Conservation (phyloP, 371 early-diverging fungal genomes). For the Hamiltosporidium tvaerminnensis region DNA sequence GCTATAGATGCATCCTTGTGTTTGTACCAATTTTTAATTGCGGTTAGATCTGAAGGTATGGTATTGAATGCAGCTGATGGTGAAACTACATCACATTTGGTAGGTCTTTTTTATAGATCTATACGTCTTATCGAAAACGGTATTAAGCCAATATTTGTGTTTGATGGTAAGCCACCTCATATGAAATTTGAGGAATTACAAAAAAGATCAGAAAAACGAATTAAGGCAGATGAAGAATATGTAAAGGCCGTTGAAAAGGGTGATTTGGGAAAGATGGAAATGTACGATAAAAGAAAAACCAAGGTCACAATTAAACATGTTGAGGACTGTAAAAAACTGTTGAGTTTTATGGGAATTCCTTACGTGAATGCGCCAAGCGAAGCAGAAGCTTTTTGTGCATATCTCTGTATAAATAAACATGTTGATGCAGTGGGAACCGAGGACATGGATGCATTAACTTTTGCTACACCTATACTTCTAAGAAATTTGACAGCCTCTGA, state of each 20-base stretch:
- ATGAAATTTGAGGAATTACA: slow-evolving; percentile 59
- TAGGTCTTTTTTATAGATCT: slow-evolving; percentile 93
- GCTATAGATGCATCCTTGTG: slow-evolving; percentile 93
- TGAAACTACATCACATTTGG: slow-evolving; percentile 83
- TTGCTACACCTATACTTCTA: slow-evolving; percentile 71
- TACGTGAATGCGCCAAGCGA: slow-evolving; percentile 87
- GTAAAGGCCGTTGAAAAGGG: slow-evolving; percentile 53
- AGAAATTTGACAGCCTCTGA: slow-evolving; percentile 85
- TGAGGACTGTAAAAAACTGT: slow-evolving; percentile 72
- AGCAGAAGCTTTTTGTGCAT: slow-evolving; percentile 97
- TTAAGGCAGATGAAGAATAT: slow-evolving; percentile 41
- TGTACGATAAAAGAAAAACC: slow-evolving; percentile 73
- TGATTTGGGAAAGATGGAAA: slow-evolving; percentile 66
- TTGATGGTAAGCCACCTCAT: slow-evolving; percentile 92
- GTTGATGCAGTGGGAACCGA: slow-evolving; percentile 92
- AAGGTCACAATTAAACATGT: slow-evolving; percentile 82
- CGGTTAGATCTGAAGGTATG: slow-evolving; percentile 78
- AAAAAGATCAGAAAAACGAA: slow-evolving; percentile 68
- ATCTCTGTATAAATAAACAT: slow-evolving; percentile 65
- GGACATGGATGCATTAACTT: slow-evolving; percentile 98
- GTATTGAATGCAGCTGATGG: slow-evolving; percentile 69
- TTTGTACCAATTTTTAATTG: slow-evolving; percentile 96
- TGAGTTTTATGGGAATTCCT: slow-evolving; percentile 88
- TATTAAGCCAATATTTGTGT: slow-evolving; percentile 88
- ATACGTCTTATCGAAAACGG: slow-evolving; percentile 92